Conservation (phyloP, 345 rosid species). For the Citrus reticulata region DNA sequence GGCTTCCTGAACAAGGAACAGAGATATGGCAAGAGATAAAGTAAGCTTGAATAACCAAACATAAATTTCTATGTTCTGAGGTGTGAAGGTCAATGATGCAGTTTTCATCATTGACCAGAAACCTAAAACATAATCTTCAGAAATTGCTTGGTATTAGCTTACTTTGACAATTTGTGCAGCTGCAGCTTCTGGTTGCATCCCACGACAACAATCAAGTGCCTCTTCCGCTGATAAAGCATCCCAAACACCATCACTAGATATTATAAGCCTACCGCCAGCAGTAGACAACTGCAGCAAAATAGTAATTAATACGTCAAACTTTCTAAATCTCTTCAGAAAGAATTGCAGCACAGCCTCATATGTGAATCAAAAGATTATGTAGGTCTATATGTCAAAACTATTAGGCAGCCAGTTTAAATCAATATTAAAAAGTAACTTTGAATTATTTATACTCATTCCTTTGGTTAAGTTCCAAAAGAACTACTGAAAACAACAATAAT, state of each 20-base stretch:
- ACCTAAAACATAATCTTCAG: neutral
- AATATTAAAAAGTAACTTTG: neutral
- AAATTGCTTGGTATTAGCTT: constrained; percentile 15
- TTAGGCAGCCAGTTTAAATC: neutral
- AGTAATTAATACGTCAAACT: constrained; percentile 5
- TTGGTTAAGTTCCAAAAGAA: neutral
- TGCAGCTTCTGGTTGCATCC: constrained; percentile 84
- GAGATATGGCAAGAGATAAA: constrained; percentile 5
- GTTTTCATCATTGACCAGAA: neutral
- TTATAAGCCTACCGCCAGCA: constrained; percentile 84
- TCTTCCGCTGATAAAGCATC: constrained; percentile 80
- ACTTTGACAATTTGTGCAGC: constrained; percentile 94
- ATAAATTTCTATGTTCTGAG: neutral
- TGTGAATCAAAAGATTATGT: neutral
- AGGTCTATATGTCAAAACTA: neutral
- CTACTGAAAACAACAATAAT: neutral
- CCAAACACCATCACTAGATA: constrained; percentile 99
- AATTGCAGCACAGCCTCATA: neutral
- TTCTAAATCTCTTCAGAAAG: neutral
- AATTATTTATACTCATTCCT: neutral
- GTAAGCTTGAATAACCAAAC: neutral
- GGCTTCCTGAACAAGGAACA: constrained; percentile 66
- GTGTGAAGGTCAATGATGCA: neutral
- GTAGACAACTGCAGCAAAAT: constrained; percentile 70
- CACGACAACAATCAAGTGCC: constrained; percentile 89